Base-by-base conservation (phyloP, 208 protist species). In the Acanthamoeba comandoni region DNA sequence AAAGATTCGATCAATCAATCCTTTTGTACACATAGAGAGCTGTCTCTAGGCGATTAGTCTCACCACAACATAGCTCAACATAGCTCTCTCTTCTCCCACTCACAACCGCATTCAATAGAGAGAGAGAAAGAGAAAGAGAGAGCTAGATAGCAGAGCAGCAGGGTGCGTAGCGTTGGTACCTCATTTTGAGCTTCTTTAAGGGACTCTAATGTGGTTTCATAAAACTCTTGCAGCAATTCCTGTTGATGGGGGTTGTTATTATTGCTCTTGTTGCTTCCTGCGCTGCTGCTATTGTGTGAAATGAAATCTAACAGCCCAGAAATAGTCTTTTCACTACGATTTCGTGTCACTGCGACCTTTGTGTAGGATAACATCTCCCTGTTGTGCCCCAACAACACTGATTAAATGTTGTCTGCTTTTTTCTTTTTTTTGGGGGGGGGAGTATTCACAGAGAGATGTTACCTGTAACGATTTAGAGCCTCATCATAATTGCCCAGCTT, bases 171-270 rank as follows among this genome's bases (percentile, higher is more conserved):
- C 17, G 53, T 13, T 49, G n/a, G 35, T 12, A 89, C 82, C 39
- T 89, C 82, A 26, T 89, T 89, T 29, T 89, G 29, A n/a, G 52
- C 17, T 39, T 89, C 82, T 82, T 24, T 49, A 5, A 89, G 82
- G 7, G 82, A 48, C 29, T 89, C 60, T 17, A 89, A 51, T 0
- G 82, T 89, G 26, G 60, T 75, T 9, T 89, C 39, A 48, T 89
- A 89, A 35, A 89, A 75, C 60, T 89, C 64, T 12, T 71, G 82
- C 58, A 89, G 31, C 24, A 89, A 62, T 0, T 79, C 69, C 4
- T 24, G 22, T 22, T 79, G 22, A 4, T 80, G 69, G n/a, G 69
- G 5, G n/a, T 5, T 65, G 58, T 43, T 43, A 5, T 43, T 43
- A 5, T 43, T 43, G 35, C 35, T 5, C 35, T 43, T 43, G 35